phyloP scores from a whole-genome alignment of 306 rosid species.

The Vigna nakashimae region DNA sequence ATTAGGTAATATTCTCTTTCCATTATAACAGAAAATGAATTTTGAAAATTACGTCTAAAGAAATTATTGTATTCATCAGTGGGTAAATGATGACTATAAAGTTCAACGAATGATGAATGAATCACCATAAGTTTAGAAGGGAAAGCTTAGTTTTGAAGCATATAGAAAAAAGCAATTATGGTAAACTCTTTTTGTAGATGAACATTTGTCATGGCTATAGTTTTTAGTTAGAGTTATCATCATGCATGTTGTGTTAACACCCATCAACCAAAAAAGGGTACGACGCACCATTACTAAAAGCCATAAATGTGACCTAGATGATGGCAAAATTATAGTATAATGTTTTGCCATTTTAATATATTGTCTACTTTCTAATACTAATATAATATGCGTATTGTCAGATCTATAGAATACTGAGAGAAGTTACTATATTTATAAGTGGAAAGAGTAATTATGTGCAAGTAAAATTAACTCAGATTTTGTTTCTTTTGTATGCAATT shows the following conservation, averaged over 20 bases:
- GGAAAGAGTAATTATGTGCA: no score
- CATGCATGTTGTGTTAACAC: constrained; percentile 37
- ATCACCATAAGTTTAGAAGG: constrained; percentile 29
- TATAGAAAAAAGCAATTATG: constrained; percentile 28
- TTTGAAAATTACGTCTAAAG: constrained; percentile 11
- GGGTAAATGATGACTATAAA: constrained; percentile 41
- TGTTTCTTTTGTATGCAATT: no score
- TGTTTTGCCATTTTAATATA: not conserved
- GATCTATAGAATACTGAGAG: no score
- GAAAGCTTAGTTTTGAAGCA: constrained; percentile 49
- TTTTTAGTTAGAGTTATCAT: constrained; percentile 33
- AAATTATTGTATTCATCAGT: not conserved
- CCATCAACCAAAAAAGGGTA: constrained; percentile 26
- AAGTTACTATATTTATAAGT: no score
- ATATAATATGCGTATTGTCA: no score
- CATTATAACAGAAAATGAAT: constrained; percentile 17
- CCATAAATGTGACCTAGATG: not conserved
- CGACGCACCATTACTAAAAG: constrained; percentile 7
- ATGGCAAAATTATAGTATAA: not conserved
- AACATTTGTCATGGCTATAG: constrained; percentile 25
- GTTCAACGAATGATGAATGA: constrained; percentile 33
- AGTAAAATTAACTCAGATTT: no score
- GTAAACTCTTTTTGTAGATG: constrained; percentile 30
- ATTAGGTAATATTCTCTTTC: constrained; percentile 18
- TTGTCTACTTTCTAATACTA: no score